phyloP scores from a whole-genome alignment of 306 rosid genomes.

The Vigna nakashimae region DNA sequence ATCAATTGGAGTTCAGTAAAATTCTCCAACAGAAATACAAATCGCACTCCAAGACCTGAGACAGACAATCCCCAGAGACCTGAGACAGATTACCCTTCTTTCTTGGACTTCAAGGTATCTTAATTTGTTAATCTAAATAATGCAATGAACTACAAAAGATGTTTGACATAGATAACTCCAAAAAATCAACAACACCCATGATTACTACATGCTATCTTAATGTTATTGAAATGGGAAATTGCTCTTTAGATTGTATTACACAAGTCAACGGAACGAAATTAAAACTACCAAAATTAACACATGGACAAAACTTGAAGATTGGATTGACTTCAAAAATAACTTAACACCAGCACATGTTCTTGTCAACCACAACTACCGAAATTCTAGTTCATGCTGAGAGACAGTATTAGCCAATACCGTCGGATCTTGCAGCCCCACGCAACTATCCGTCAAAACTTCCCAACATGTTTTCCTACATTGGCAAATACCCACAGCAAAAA shows the following conservation, averaged over 20 bases:
- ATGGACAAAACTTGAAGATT: constrained; percentile 10
- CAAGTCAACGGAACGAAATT: constrained; percentile 28
- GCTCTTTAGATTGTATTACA: not conserved
- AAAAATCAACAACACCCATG: no score
- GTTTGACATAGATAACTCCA: no score
- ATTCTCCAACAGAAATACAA: no score
- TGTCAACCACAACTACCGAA: constrained; percentile 27
- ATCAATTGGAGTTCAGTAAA: no score
- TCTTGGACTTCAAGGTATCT: no score
- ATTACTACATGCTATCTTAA: no score
- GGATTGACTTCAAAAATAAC: constrained; percentile 21
- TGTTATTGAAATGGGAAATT: constrained; percentile 1
- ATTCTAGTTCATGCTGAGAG: not conserved
- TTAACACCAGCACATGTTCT: not conserved
- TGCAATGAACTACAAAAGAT: no score
- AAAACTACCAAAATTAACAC: constrained; percentile 17
- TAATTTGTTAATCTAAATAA: no score
- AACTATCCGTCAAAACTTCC: constrained; percentile 16
- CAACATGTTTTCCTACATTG: constrained; percentile 39
- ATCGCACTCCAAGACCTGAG: no score
- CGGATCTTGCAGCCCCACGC: constrained; percentile 11
- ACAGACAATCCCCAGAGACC: no score
- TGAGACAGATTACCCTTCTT: no score
- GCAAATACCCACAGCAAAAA: constrained; percentile 30
- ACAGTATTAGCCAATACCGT: constrained; percentile 13